Evolutionary conservation across 192 early-diverging fungal species (phyloP).

Genomic region (Linnemannia zychae): DNA sequence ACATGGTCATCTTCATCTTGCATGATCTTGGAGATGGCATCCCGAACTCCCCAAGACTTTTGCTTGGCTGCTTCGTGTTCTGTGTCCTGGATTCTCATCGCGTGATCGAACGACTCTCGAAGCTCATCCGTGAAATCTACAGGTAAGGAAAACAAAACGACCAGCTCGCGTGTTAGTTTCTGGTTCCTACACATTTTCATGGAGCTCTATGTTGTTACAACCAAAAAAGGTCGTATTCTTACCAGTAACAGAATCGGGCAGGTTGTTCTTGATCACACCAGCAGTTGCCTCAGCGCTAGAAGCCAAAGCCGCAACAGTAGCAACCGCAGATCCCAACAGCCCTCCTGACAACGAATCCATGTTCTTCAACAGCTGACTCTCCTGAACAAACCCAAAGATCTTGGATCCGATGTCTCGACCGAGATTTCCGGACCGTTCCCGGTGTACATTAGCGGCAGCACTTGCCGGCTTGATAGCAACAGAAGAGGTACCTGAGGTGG

Average conservation of each 20-base stretch:
- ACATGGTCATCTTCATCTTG: conserved; percentile 1
- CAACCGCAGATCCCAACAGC: conserved; percentile 16
- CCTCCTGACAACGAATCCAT: conserved; percentile 27
- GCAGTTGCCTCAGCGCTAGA: conserved; percentile 20
- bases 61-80: not conserved
- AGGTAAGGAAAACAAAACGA: not conserved
- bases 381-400: conserved; percentile 10
- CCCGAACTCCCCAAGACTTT: conserved; percentile 9
- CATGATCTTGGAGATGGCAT: conserved; percentile 21
- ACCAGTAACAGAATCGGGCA: conserved; percentile 27
- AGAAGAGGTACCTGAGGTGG: not conserved
- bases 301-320: conserved; percentile 20
- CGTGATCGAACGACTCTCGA: conserved; percentile 25
- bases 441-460: not conserved
- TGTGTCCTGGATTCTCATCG: not conserved
- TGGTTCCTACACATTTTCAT: too few species aligned
- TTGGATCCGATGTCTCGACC: conserved; percentile 21
- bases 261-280: conserved; percentile 11
- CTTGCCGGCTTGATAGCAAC: not conserved
- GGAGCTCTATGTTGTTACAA: too few species aligned
- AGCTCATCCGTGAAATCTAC: conserved; percentile 19
- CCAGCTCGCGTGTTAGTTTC: not conserved
- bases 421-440: not conserved
- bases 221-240: not conserved
- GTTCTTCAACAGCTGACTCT: conserved; percentile 14